Conservation (phyloP, 352 stramenopile species). For the Phytophthora rubi region DNA sequence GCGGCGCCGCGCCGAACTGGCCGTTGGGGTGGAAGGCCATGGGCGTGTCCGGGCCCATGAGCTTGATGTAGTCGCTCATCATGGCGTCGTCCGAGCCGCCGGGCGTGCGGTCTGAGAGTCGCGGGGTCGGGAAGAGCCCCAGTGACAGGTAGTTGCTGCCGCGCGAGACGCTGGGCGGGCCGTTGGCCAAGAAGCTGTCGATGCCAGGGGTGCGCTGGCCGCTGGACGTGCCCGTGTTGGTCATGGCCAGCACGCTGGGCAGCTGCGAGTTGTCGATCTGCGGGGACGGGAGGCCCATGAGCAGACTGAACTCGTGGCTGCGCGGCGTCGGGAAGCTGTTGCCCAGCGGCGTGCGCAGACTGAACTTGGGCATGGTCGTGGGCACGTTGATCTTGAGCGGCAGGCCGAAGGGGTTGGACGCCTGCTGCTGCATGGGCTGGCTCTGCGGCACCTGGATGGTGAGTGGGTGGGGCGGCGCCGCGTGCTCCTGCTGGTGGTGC, state of each 20-base stretch:
- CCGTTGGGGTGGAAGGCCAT: conserved; percentile 57
- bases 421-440: conserved; percentile 38
- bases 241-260: conserved; percentile 72
- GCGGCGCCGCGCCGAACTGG: conserved; percentile 50
- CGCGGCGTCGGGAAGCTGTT: conserved; percentile 74
- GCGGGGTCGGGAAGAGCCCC: conserved; percentile 59
- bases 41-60: conserved; percentile 58
- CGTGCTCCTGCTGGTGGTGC: too few species aligned
- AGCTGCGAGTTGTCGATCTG: conserved; percentile 83
- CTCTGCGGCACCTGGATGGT: conserved; percentile 42
- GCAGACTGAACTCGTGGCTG: conserved; percentile 71
- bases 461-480: conserved; percentile 30
- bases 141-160: conserved; percentile 61
- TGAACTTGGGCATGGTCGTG: conserved; percentile 73
- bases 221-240: conserved; percentile 44
- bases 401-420: conserved; percentile 59
- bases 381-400: conserved; percentile 81
- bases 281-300: conserved; percentile 70
- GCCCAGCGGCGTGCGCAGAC: conserved; percentile 62
- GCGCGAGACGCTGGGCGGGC: conserved; percentile 62
- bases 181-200: conserved; percentile 54
- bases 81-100: conserved; percentile 57
- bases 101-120: conserved; percentile 34
- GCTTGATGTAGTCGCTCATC: conserved; percentile 80
- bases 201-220: conserved; percentile 40